Evolutionary conservation across 1,284 basidiomycete species (phyloP).

Genomic region (Coriolopsis trogii): DNA sequence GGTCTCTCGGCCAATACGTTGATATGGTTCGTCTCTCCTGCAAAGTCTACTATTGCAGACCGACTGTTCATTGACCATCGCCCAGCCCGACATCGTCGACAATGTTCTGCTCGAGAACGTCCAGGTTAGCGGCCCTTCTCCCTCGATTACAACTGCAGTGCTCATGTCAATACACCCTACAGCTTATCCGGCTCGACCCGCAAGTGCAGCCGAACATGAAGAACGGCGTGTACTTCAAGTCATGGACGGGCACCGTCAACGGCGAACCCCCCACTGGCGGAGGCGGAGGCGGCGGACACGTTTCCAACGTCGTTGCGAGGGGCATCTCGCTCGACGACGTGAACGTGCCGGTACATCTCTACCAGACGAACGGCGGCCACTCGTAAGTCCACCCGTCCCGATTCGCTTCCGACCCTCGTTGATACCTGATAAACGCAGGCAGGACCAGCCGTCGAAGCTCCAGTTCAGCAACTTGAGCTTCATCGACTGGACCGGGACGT

Average conservation of each 20-base stretch:
- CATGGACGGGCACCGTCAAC: constrained; percentile 57
- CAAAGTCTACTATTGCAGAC: too few species aligned
- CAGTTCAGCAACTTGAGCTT: constrained; percentile 54
- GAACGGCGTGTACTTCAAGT: constrained; percentile 65
- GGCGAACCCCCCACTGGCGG: constrained; percentile 64
- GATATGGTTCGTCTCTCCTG: constrained; percentile 51
- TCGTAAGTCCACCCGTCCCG: constrained; percentile 41
- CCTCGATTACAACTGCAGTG: too few species aligned
- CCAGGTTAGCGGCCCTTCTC: too few species aligned
- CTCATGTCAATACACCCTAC: too few species aligned
- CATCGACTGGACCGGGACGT: constrained; percentile 50
- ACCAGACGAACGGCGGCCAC: constrained; percentile 55
- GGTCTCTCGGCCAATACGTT: constrained; percentile 63
- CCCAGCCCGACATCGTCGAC: constrained; percentile 54
- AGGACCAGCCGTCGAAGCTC: constrained; percentile 49
- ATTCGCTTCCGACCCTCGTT: background rate
- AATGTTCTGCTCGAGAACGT: constrained; percentile 55
- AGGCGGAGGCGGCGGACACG: constrained; percentile 57
- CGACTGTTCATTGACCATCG: too few species aligned
- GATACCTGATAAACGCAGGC: constrained; percentile 35
- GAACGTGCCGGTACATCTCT: constrained; percentile 47
- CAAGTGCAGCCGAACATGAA: constrained; percentile 58
- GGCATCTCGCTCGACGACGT: constrained; percentile 52
- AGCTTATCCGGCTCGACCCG: constrained; percentile 51
- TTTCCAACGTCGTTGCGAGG: constrained; percentile 52